A percentile compares a stretch with the other conserved stretches of the same genome.
Conservation (phyloP, 2,329 filamentous ascomycete species). For the Hymenotorrendiella dingleyae region DNA sequence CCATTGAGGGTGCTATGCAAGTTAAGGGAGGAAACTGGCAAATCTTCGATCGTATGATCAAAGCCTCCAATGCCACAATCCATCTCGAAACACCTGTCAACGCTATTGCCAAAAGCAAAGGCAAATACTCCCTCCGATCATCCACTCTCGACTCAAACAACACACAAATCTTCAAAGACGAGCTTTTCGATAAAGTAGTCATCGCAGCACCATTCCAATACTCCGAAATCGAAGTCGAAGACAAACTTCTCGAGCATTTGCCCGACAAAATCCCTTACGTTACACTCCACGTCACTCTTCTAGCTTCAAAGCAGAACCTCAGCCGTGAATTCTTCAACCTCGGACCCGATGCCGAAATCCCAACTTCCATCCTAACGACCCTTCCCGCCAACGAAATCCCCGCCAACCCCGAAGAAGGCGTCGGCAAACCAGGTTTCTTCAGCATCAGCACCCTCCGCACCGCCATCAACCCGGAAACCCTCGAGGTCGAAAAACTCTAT, state of each 20-base stretch:
- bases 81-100: constrained; percentile 63
- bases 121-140: constrained; percentile 42
- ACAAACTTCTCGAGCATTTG: constrained; percentile 58
- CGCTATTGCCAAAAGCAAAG: constrained; percentile 46
- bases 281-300: constrained; percentile 80
- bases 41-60: constrained; percentile 82
- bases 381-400: constrained; percentile 51
- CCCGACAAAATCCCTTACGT: constrained; percentile 84
- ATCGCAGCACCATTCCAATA: constrained; percentile 82
- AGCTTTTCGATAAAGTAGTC: constrained; percentile 69
- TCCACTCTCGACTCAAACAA: constrained; percentile 9
- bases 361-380: constrained; percentile 77
- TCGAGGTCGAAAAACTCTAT: constrained; percentile 51
- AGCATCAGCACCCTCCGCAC: constrained; percentile 70
- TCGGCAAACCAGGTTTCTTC: constrained; percentile 75
- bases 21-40: constrained; percentile 87
- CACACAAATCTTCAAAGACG: constrained; percentile 7
- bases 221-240: constrained; percentile 58
- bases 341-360: constrained; percentile 48
- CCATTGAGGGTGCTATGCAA: constrained; percentile 74
- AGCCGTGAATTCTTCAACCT: constrained; percentile 68
- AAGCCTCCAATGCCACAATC: constrained; percentile 54
- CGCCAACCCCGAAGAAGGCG: constrained; percentile 46
- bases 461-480: constrained; percentile 54
- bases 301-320: constrained; percentile 71